These are phyloP conservation scores for Rhynchospora breviuscula DNA, from an alignment of 176 grass and related monocot genomes.

Conservation along the genomic window DNA sequence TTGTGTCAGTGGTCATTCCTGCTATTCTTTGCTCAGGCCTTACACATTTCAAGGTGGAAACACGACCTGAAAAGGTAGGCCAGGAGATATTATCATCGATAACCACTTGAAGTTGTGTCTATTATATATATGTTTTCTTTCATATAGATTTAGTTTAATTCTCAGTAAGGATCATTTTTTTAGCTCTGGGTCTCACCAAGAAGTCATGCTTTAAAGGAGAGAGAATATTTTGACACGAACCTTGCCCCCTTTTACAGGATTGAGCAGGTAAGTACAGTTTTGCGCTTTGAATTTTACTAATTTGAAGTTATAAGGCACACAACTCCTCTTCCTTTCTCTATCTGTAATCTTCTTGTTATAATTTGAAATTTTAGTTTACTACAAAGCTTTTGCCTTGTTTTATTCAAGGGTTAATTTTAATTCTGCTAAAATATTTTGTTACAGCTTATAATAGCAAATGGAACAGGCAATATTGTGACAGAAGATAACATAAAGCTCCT, in stretches of 20 bases:
- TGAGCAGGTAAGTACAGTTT: slow-evolving; percentile 55
- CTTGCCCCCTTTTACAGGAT: slow-evolving; percentile 99
- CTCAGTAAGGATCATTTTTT: slow-evolving; percentile 11
- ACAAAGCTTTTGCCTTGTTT: background rate
- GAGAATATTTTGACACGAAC: slow-evolving; percentile 88
- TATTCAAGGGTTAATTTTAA: background rate
- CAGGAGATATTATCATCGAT: background rate
- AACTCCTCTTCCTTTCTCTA: background rate
- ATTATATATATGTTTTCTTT: background rate
- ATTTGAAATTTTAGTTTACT: too few species aligned
- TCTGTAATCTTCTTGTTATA: background rate
- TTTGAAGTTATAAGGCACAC: background rate
- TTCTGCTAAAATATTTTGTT: slow-evolving; percentile 20
- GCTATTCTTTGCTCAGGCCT: slow-evolving; percentile 75
- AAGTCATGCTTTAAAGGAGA: slow-evolving; percentile 71
- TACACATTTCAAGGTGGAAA: slow-evolving; percentile 88
- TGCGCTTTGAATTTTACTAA: slow-evolving; percentile 8
- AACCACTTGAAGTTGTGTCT: background rate
- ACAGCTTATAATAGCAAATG: slow-evolving; percentile 83
- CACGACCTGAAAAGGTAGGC: slow-evolving; percentile 75
- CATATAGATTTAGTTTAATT: slow-evolving; percentile 6
- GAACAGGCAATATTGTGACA: slow-evolving; percentile 45
- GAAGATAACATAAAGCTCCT: slow-evolving; percentile 87
- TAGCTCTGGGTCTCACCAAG: slow-evolving; percentile 89
- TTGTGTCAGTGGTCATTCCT: slow-evolving; percentile 69